phyloP scores from a whole-genome alignment of 2,329 filamentous ascomycete genomes.

The Fusarium nurragi region DNA sequence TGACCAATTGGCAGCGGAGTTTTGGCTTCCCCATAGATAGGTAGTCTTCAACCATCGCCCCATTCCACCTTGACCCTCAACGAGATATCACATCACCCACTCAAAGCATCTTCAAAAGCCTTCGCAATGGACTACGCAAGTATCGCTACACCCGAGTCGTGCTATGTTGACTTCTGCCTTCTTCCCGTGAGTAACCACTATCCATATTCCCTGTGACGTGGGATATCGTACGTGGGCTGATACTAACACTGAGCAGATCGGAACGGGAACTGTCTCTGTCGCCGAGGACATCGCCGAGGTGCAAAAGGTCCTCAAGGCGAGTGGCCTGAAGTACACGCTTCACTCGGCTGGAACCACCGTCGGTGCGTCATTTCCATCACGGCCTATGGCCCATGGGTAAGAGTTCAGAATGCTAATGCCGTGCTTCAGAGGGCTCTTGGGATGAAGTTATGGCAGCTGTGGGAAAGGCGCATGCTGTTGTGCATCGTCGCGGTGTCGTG shows the following conservation, averaged over 20 bases:
- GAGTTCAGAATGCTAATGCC: background rate
- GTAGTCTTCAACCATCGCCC: conserved; percentile 2
- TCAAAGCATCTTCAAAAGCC: background rate
- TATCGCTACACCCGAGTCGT: conserved; percentile 74
- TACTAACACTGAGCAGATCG: conserved; percentile 64
- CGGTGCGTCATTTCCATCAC: conserved; percentile 64
- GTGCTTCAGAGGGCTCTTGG: conserved; percentile 81
- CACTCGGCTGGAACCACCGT: conserved; percentile 94
- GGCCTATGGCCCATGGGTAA: background rate
- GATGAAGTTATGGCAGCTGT: conserved; percentile 85
- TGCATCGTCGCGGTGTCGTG: conserved; percentile 80
- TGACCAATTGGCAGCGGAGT: conserved; percentile 32
- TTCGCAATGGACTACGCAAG: conserved; percentile 56
- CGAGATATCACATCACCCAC: background rate
- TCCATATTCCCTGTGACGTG: too few relatives aligned
- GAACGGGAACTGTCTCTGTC: conserved; percentile 79
- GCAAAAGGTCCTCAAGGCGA: conserved; percentile 83
- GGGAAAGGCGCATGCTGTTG: conserved; percentile 82
- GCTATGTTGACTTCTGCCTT: conserved; percentile 91
- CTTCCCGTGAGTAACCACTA: conserved; percentile 71
- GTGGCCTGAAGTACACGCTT: conserved; percentile 85
- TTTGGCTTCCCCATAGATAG: conserved; percentile 1
- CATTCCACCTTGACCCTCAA: background rate
- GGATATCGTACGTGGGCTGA: conserved; percentile 7
- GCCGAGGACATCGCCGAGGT: conserved; percentile 88